Conservation (phyloP, 2,329 filamentous ascomycete species). For the Ascochyta koolunga region DNA sequence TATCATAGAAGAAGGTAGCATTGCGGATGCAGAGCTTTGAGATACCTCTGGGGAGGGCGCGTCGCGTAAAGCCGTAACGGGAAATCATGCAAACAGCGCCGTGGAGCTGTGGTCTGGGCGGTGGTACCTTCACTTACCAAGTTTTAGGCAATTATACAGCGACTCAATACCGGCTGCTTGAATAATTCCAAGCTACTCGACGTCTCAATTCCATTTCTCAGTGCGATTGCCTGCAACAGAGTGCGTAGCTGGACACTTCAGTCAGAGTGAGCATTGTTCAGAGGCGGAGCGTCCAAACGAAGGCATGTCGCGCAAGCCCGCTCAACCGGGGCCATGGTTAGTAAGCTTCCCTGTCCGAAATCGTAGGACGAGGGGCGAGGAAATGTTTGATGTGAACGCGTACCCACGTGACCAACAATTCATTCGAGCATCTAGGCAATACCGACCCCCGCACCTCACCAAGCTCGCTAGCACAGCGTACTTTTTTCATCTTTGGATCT, state of each 20-base stretch:
- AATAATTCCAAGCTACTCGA: too few species aligned
- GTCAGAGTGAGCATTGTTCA: too few species aligned
- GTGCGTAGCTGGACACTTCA: too few species aligned
- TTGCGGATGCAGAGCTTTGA: neutral
- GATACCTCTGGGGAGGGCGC: neutral
- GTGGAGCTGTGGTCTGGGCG: neutral
- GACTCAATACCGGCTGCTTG: neutral
- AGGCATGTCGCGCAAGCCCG: neutral
- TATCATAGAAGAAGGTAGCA: neutral
- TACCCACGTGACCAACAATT: neutral
- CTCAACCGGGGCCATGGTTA: neutral
- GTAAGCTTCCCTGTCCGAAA: neutral
- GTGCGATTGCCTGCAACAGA: too few species aligned
- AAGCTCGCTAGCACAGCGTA: neutral
- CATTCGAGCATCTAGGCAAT: too few species aligned
- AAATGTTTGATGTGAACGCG: neutral
- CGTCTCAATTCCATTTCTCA: neutral
- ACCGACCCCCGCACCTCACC: neutral
- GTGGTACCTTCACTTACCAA: conserved; percentile 3
- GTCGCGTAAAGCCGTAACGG: neutral
- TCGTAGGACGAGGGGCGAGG: neutral
- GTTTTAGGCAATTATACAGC: neutral
- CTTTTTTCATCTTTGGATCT: too few species aligned
- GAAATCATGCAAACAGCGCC: conserved; percentile 17
- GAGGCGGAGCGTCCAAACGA: neutral